Percentiles rank a stretch among this genome's conserved stretches.
Conservation (phyloP, 163 green algal species). For the Scenedesmus sp. region DNA sequence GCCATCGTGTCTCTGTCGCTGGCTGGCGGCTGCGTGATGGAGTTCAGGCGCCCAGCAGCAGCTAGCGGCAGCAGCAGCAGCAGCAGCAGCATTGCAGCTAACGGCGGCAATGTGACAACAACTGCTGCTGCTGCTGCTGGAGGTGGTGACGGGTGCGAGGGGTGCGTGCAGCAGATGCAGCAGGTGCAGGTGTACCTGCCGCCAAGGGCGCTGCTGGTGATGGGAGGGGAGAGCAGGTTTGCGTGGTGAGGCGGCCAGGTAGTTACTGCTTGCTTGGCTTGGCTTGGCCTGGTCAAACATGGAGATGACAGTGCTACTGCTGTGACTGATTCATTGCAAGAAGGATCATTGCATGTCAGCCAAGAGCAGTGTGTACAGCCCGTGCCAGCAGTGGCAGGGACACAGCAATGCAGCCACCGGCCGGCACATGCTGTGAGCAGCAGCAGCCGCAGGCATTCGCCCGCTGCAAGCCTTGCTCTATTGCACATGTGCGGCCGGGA, state of each 20-base stretch:
- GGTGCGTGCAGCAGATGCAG: neutral
- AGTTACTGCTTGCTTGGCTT: neutral
- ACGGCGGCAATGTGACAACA: neutral
- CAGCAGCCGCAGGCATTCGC: too few relatives aligned
- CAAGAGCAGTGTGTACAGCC: too few relatives aligned
- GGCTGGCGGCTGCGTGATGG: conserved; percentile 86
- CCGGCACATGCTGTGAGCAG: too few relatives aligned
- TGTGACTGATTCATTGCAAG: neutral
- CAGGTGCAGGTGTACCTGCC: conserved; percentile 83
- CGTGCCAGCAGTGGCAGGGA: too few relatives aligned
- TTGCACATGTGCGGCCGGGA: too few relatives aligned
- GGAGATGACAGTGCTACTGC: neutral
- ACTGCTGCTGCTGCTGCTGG: neutral
- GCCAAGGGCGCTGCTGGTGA: conserved; percentile 90
- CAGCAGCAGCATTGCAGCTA: conserved; percentile 35
- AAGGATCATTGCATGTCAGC: too few relatives aligned
- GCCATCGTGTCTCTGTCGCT: conserved; percentile 92
- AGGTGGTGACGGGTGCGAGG: neutral
- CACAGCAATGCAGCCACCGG: too few relatives aligned
- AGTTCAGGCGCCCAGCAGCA: conserved; percentile 75
- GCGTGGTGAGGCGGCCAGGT: conserved; percentile 74
- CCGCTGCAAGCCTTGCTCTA: too few relatives aligned
- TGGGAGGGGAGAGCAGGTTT: conserved; percentile 84
- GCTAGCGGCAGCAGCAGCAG: conserved; percentile 14
- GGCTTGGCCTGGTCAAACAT: too few relatives aligned